A percentile compares a stretch with the other conserved stretches of the same genome.
These are phyloP conservation scores for Aspergillus candidus DNA, from an alignment of 2,329 filamentous ascomycete genomes.

Conservation along the genomic window DNA sequence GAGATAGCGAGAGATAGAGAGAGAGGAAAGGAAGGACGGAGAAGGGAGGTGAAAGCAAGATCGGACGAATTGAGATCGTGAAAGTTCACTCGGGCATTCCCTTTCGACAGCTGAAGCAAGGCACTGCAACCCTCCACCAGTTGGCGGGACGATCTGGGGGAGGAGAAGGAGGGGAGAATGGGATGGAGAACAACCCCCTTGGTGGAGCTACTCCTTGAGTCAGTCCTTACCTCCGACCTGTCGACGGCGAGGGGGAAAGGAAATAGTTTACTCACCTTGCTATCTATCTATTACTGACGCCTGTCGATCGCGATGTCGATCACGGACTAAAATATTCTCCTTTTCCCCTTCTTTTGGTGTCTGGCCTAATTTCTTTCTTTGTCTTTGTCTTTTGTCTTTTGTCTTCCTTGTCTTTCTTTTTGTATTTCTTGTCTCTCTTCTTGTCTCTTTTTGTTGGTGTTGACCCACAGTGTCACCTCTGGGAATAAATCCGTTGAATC, in stretches of 20 bases:
- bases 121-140: conserved; percentile 15
- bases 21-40: not conserved
- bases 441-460: too few relatives aligned
- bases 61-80: conserved; percentile 5
- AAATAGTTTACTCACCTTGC: conserved; percentile 14
- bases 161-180: conserved; percentile 7
- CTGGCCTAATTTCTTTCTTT: too few relatives aligned
- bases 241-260: conserved; percentile 10
- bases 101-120: conserved; percentile 16
- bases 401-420: too few relatives aligned
- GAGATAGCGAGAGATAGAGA: not conserved
- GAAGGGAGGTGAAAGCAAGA: conserved; percentile 6
- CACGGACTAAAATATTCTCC: conserved; percentile 1
- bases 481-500: too few relatives aligned
- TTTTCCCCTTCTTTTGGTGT: too few relatives aligned
- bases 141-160: conserved; percentile 11
- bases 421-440: too few relatives aligned
- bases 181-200: conserved; percentile 9
- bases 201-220: conserved; percentile 12
- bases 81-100: conserved; percentile 17
- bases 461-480: too few relatives aligned
- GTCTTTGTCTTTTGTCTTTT: too few relatives aligned
- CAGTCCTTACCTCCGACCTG: conserved; percentile 15
- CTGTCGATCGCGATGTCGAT: conserved; percentile 15
- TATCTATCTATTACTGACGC: conserved; percentile 6